These are phyloP conservation scores for Ambrosia artemisiifolia DNA, from an alignment of 129 eudicot species.

Conservation along the genomic window DNA sequence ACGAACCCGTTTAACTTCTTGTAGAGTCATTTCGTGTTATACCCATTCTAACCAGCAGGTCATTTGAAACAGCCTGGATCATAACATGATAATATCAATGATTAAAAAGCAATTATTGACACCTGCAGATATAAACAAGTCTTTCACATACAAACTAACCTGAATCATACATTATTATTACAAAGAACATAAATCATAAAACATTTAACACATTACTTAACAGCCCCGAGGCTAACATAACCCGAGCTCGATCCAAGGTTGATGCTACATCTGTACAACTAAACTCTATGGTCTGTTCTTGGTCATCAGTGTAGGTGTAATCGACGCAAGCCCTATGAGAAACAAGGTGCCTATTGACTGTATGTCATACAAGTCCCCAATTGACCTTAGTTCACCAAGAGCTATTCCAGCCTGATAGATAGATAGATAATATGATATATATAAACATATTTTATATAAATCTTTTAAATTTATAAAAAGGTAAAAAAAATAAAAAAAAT, in stretches of 20 bases:
- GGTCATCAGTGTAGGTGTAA: conserved; percentile 72
- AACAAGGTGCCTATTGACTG: conserved; percentile 80
- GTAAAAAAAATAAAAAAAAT: not conserved
- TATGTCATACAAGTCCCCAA: conserved; percentile 85
- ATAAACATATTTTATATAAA: not conserved
- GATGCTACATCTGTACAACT: conserved; percentile 30
- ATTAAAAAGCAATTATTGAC: not conserved
- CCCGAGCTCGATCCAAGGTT: conserved; percentile 21
- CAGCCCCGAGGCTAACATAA: conserved; percentile 1
- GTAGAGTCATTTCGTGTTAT: no score
- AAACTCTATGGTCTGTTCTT: conserved; percentile 42
- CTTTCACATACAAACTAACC: conserved; percentile 5
- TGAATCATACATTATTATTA: not conserved
- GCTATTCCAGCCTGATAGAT: conserved; percentile 86
- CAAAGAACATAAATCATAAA: conserved; percentile 13
- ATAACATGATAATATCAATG: not conserved
- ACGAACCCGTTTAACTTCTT: no score
- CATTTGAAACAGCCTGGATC: not conserved
- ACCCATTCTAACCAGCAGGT: no score
- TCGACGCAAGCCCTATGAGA: conserved; percentile 62
- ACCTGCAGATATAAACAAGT: not conserved
- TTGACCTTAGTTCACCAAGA: conserved; percentile 78
- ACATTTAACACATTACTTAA: conserved; percentile 10
- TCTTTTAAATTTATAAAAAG: not conserved
- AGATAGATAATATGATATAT: not conserved